Conservation (phyloP, 2,329 filamentous ascomycete species). For the Aspergillus jensenii region DNA sequence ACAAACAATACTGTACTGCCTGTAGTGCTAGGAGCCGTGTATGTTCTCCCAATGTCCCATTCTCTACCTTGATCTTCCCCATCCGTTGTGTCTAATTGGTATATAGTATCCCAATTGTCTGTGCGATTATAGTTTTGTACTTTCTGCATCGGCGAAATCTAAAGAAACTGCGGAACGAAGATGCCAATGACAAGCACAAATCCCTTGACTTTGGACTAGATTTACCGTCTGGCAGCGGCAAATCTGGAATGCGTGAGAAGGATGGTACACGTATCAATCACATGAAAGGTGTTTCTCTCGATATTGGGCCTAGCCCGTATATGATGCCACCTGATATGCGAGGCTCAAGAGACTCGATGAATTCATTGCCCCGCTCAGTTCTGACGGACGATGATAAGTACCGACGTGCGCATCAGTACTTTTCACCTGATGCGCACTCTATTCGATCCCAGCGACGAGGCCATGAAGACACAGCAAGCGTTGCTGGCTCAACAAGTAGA, state of each 20-base stretch:
- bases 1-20: constrained; percentile 60
- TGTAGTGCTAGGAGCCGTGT: constrained; percentile 70
- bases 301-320: constrained; percentile 74
- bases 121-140: constrained; percentile 66
- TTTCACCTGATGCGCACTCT: constrained; percentile 46
- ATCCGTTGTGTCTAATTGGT: constrained; percentile 23
- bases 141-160: constrained; percentile 78
- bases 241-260: constrained; percentile 57
- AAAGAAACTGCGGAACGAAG: constrained; percentile 71
- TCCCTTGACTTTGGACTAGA: constrained; percentile 91
- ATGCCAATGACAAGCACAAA: constrained; percentile 81
- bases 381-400: constrained; percentile 82
- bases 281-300: constrained; percentile 57
- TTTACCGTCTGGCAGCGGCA: constrained; percentile 39
- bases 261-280: constrained; percentile 39
- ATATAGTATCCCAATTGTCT: constrained; percentile 70
- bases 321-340: constrained; percentile 83
- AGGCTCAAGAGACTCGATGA: constrained; percentile 78
- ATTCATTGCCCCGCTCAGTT: constrained; percentile 77
- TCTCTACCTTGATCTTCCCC: background rate
- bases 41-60: constrained; percentile 39
- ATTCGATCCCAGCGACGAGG: constrained; percentile 37
- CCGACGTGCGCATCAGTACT: constrained; percentile 60
- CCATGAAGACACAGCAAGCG: constrained; percentile 51
- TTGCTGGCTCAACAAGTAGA: constrained; percentile 50